phyloP scores from a whole-genome alignment of 2,329 filamentous ascomycete genomes.

The Talaromyces sp. region DNA sequence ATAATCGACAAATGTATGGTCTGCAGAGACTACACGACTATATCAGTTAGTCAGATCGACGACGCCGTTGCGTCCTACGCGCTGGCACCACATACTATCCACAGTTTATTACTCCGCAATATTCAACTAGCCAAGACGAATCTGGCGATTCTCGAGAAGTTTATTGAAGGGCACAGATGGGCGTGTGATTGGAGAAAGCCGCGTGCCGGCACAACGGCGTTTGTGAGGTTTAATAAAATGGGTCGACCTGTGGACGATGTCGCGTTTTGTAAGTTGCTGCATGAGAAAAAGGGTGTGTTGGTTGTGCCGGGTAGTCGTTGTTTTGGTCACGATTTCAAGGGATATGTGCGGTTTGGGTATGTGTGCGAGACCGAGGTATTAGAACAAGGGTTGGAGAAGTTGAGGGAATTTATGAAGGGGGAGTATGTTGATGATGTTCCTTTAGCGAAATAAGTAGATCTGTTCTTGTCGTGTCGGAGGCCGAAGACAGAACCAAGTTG shows the following conservation, averaged over 20 bases:
- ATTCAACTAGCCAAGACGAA: conserved; percentile 66
- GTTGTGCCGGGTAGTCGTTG: conserved; percentile 69
- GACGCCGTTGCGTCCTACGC: conserved; percentile 75
- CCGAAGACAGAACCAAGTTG: too few relatives aligned
- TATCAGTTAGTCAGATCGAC: conserved; percentile 78
- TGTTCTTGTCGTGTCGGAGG: neutral
- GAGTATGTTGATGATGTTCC: conserved; percentile 51
- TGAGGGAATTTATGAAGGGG: conserved; percentile 55
- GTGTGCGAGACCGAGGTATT: conserved; percentile 69
- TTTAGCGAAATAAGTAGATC: neutral
- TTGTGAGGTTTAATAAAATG: conserved; percentile 64
- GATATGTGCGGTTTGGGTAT: conserved; percentile 75
- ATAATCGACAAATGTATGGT: conserved; percentile 63
- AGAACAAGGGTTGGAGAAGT: conserved; percentile 58
- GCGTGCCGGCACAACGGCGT: conserved; percentile 73
- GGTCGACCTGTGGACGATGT: conserved; percentile 66
- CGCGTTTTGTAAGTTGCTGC: conserved; percentile 65
- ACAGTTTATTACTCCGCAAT: conserved; percentile 61
- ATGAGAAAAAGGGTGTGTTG: conserved; percentile 68
- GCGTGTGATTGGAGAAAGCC: conserved; percentile 70
- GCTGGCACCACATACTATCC: conserved; percentile 62
- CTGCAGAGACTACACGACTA: conserved; percentile 78
- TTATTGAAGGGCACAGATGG: conserved; percentile 61
- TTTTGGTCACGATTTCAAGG: conserved; percentile 68
- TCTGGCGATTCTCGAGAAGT: conserved; percentile 61